These are phyloP conservation scores for Lindgomyces ingoldianus DNA, from an alignment of 495 filamentous ascomycete genomes.

Conservation along the genomic window DNA sequence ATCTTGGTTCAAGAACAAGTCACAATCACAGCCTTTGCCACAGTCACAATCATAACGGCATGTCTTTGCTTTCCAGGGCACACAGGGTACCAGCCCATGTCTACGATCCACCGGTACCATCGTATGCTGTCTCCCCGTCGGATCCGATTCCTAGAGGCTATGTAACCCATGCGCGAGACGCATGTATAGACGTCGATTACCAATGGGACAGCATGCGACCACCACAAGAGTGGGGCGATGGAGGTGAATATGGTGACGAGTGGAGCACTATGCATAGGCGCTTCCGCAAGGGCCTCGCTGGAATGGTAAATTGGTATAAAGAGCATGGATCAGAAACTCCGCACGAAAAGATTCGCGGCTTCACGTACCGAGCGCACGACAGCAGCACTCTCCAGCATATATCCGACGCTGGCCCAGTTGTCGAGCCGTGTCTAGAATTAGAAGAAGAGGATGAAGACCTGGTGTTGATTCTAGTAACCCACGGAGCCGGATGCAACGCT, in stretches of 20 bases:
- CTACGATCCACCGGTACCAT: constrained; percentile 76
- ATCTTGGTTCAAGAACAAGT: constrained; percentile 13
- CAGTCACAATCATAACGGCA: neutral
- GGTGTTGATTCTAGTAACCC: constrained; percentile 88
- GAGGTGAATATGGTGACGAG: constrained; percentile 87
- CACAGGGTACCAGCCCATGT: constrained; percentile 29
- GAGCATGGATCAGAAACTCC: constrained; percentile 51
- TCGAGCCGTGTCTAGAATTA: neutral
- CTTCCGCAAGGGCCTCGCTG: constrained; percentile 73
- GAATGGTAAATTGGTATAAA: constrained; percentile 80
- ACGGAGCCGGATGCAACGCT: constrained; percentile 97
- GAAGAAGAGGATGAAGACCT: constrained; percentile 63
- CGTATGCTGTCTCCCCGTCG: constrained; percentile 77
- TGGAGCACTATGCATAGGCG: constrained; percentile 93
- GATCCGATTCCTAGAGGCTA: constrained; percentile 84
- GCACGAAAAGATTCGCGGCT: constrained; percentile 36
- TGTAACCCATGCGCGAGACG: constrained; percentile 87
- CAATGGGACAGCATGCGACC: constrained; percentile 90
- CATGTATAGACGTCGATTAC: constrained; percentile 81
- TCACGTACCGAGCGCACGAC: constrained; percentile 7
- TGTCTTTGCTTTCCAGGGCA: constrained; percentile 15
- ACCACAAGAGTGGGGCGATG: constrained; percentile 77
- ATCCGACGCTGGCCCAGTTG: constrained; percentile 20
- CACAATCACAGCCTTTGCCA: neutral
- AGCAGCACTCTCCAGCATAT: neutral